phyloP scores from a whole-genome alignment of 2,329 filamentous ascomycete genomes.

The Leptographium procerum region DNA sequence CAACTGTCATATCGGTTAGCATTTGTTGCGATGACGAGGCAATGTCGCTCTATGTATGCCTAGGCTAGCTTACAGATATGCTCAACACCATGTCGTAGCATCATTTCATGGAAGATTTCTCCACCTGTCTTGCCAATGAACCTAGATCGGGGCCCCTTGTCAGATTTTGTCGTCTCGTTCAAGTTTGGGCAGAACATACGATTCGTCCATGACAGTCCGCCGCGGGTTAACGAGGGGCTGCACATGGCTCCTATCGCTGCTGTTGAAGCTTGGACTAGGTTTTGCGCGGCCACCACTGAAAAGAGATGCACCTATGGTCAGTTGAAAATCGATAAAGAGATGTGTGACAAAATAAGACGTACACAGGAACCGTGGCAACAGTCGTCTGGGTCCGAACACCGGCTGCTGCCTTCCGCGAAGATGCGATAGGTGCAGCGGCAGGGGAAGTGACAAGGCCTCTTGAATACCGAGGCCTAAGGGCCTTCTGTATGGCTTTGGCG shows the following conservation, averaged over 20 bases:
- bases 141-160: conserved; percentile 27
- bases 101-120: conserved; percentile 99
- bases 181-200: conserved; percentile 40
- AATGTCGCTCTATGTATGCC: not conserved
- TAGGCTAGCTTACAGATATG: conserved; percentile 68
- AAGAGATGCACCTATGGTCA: not conserved
- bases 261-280: conserved; percentile 50
- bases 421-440: not conserved
- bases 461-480: not conserved
- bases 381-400: not conserved
- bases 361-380: not conserved
- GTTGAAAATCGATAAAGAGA: not conserved
- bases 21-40: too few species aligned
- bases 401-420: not conserved
- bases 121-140: conserved; percentile 94
- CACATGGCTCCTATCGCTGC: conserved; percentile 47
- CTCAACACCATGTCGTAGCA: conserved; percentile 84
- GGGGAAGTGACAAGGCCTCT: not conserved
- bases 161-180: not conserved
- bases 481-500: not conserved
- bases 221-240: conserved; percentile 54
- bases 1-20: conserved; percentile 37
- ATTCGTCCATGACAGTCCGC: conserved; percentile 62
- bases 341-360: not conserved
- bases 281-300: conserved; percentile 43